Evolutionary conservation across 2,329 filamentous ascomycete genomes (phyloP).

Genomic region (Septoria linicola): DNA sequence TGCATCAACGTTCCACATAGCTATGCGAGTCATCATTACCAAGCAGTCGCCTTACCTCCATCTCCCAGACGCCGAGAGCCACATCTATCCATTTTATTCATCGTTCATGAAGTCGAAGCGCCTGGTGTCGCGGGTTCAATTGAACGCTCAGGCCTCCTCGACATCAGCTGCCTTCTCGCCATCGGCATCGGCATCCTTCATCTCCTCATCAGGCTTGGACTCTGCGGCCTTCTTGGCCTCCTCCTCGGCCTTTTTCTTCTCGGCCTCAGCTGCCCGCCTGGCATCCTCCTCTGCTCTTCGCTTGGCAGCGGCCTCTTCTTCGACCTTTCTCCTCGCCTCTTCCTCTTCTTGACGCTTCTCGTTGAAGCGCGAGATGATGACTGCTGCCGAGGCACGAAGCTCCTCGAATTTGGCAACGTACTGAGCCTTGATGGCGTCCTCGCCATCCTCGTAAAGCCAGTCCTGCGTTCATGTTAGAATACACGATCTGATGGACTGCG

Average conservation of each 20-base stretch:
- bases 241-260: slow-evolving; percentile 54
- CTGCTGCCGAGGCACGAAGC: slow-evolving; percentile 84
- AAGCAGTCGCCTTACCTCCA: slow-evolving; percentile 11
- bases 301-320: slow-evolving; percentile 66
- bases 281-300: slow-evolving; percentile 68
- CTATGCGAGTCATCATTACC: slow-evolving; percentile 22
- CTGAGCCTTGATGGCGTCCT: slow-evolving; percentile 88
- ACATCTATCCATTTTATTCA: slow-evolving; percentile 18
- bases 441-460: slow-evolving; percentile 97
- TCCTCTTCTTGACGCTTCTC: slow-evolving; percentile 91
- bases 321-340: slow-evolving; percentile 63
- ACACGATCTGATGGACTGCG: background rate
- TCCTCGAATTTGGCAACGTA: slow-evolving; percentile 96
- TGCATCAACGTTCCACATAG: slow-evolving; percentile 6
- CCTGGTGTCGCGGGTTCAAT: slow-evolving; percentile 16
- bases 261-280: slow-evolving; percentile 73
- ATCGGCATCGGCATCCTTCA: slow-evolving; percentile 55
- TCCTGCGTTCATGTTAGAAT: slow-evolving; percentile 58
- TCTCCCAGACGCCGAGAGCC: slow-evolving; percentile 15
- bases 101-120: slow-evolving; percentile 4
- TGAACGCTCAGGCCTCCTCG: slow-evolving; percentile 29
- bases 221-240: slow-evolving; percentile 46
- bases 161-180: slow-evolving; percentile 31
- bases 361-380: slow-evolving; percentile 90
- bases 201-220: slow-evolving; percentile 51